Percentiles rank a stretch among this genome's conserved stretches.
phyloP scores from a whole-genome alignment of 164 flowering plant genomes.

The Malania oleifera region DNA sequence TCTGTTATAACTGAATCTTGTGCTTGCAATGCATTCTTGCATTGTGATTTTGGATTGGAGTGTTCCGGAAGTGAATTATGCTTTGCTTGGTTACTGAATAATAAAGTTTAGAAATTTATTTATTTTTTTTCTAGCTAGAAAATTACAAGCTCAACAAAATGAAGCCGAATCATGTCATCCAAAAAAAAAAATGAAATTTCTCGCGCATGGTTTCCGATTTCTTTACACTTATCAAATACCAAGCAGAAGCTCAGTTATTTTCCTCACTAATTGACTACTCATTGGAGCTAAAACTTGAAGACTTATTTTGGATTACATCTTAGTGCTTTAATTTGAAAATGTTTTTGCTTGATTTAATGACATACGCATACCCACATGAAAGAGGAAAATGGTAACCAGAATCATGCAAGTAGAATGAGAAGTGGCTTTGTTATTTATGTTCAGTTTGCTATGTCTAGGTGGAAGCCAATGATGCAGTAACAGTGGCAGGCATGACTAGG shows the following conservation, averaged over 20 bases:
- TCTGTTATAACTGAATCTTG: no score
- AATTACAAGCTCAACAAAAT: no score
- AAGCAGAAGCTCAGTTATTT: no score
- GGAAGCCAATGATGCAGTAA: conserved; percentile 92
- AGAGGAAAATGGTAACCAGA: neutral
- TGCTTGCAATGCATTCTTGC: neutral
- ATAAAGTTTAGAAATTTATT: neutral
- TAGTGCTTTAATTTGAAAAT: no score
- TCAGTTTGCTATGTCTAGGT: conserved; percentile 42
- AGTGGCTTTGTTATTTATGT: neutral
- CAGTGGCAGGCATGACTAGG: conserved; percentile 86
- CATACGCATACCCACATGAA: neutral
- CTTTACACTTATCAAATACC: no score
- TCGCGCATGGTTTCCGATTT: no score
- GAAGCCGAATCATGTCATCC: no score
- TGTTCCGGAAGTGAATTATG: neutral
- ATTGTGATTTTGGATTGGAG: neutral
- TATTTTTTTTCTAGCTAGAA: neutral
- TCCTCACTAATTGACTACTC: no score
- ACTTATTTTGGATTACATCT: no score
- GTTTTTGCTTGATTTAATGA: no score
- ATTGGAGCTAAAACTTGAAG: no score
- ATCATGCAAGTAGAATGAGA: neutral
- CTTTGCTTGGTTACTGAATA: neutral
- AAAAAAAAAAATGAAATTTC: no score